These are phyloP conservation scores for Coemansia sp. DNA, from an alignment of 192 early-diverging fungal species.

Conservation along the genomic window DNA sequence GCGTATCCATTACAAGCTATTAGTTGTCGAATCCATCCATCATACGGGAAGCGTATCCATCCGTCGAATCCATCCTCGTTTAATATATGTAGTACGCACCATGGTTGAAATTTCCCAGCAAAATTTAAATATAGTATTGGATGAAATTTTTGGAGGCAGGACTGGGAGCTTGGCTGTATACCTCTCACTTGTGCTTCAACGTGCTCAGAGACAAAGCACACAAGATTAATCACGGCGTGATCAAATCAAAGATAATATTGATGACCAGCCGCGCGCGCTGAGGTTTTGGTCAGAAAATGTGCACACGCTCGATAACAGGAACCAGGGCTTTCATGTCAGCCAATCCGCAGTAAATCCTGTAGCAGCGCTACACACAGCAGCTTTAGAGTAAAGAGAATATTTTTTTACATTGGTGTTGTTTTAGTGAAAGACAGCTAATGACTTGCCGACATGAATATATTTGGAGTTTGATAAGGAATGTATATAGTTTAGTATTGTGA, in stretches of 20 bases:
- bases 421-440: too few species aligned
- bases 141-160: slow-evolving; percentile 1
- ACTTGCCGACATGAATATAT: background rate
- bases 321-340: too few species aligned
- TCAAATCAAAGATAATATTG: background rate
- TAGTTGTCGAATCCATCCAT: background rate
- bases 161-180: background rate
- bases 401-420: too few species aligned
- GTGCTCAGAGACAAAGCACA: background rate
- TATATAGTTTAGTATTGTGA: background rate
- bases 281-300: background rate
- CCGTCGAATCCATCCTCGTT: background rate
- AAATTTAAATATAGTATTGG: background rate
- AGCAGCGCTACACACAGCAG: too few species aligned
- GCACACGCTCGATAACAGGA: background rate
- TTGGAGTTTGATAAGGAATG: too few species aligned
- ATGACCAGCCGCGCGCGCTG: background rate
- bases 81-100: background rate
- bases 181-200: background rate
- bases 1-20: background rate
- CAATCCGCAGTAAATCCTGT: too few species aligned
- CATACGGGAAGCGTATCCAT: background rate
- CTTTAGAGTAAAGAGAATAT: too few species aligned
- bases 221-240: background rate
- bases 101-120: slow-evolving; percentile 1